Evolutionary conservation across 495 filamentous ascomycete species (phyloP).

Genomic region (Podospora anserina): DNA sequence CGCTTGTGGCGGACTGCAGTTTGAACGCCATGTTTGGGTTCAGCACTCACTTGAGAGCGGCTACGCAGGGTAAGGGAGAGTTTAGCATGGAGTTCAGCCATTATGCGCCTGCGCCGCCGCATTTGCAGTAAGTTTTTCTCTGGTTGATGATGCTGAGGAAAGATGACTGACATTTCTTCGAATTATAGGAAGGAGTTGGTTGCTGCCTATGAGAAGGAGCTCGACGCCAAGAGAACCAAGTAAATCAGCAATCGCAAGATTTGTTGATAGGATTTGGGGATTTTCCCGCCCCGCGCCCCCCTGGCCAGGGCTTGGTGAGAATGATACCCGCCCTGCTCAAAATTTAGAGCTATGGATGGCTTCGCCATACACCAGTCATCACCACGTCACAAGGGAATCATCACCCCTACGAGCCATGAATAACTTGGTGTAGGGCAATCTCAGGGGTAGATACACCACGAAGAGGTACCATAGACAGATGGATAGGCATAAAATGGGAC

Average conservation of each 20-base stretch:
- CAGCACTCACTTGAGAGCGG: conserved; percentile 79
- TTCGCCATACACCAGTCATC: background rate
- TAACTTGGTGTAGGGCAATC: background rate
- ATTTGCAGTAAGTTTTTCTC: conserved; percentile 71
- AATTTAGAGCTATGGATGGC: background rate
- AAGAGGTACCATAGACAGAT: background rate
- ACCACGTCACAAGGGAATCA: background rate
- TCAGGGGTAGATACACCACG: background rate
- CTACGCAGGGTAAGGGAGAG: conserved; percentile 98
- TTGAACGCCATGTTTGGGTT: conserved; percentile 98
- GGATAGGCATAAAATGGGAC: background rate
- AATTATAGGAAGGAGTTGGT: conserved; percentile 75
- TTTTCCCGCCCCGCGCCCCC: background rate
- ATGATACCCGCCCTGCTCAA: background rate
- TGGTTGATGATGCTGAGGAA: too few relatives aligned
- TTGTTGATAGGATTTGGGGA: background rate
- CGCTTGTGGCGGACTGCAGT: conserved; percentile 86
- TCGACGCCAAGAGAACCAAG: conserved; percentile 62
- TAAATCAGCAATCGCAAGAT: conserved; percentile 22
- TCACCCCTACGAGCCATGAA: background rate
- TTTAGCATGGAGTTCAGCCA: conserved; percentile 99
- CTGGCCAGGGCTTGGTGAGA: background rate
- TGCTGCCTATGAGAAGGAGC: conserved; percentile 80
- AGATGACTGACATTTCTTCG: conserved; percentile 4
- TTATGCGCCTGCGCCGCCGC: conserved; percentile 80